phyloP scores from a whole-genome alignment of 495 filamentous ascomycete genomes.

The Aspergillus carlsbadensis region DNA sequence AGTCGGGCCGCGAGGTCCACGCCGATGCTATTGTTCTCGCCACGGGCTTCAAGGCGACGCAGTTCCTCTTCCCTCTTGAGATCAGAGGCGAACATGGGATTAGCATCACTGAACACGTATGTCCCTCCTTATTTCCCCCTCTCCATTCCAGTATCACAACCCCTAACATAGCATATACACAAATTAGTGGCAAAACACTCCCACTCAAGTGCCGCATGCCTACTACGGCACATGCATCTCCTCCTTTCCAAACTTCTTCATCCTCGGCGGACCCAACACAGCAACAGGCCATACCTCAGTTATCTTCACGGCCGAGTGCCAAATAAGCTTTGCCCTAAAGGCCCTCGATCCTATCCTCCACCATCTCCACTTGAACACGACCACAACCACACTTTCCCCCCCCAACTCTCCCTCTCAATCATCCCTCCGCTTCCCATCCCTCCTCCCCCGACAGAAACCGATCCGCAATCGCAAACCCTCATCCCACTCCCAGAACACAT shows the following conservation, averaged over 20 bases:
- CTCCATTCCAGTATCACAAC: neutral
- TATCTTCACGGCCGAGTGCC: slow-evolving; percentile 49
- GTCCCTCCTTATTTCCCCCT: neutral
- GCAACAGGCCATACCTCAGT: slow-evolving; percentile 53
- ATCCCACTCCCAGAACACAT: no score
- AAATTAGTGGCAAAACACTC: slow-evolving; percentile 39
- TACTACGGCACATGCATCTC: slow-evolving; percentile 55
- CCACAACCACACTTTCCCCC: no score
- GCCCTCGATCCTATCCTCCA: neutral
- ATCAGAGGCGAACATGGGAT: slow-evolving; percentile 43
- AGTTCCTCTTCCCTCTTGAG: slow-evolving; percentile 20
- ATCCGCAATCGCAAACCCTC: neutral
- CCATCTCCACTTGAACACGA: neutral
- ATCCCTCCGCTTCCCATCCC: neutral
- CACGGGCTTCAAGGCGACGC: slow-evolving; percentile 33
- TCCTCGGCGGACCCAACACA: slow-evolving; percentile 56
- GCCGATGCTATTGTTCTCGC: slow-evolving; percentile 51
- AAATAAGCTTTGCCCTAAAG: slow-evolving; percentile 44
- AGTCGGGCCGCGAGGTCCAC: slow-evolving; percentile 29
- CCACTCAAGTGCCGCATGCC: slow-evolving; percentile 44
- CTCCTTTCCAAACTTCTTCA: slow-evolving; percentile 58
- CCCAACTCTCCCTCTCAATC: neutral
- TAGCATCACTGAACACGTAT: slow-evolving; percentile 39
- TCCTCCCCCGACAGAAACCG: neutral
- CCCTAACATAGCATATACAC: neutral